phyloP scores from a whole-genome alignment of 305 asterid genomes.

The Coffea humblotiana region DNA sequence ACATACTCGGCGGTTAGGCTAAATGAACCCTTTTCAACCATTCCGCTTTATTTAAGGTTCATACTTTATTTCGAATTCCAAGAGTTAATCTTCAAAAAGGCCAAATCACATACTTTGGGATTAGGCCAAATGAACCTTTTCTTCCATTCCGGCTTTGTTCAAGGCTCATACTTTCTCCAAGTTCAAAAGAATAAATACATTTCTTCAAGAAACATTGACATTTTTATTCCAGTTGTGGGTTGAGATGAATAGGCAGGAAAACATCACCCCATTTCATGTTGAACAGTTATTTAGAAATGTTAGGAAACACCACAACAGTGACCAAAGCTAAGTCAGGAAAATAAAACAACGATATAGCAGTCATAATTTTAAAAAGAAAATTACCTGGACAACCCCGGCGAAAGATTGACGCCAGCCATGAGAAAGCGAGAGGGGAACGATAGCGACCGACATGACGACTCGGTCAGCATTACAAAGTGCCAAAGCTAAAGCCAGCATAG shows the following conservation, averaged over 20 bases:
- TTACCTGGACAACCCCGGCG: conserved; percentile 89
- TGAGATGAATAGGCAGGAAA: not conserved
- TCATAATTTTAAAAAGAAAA: not conserved
- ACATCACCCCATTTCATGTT: not conserved
- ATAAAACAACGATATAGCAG: no score
- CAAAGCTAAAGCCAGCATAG: conserved; percentile 88
- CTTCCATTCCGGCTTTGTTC: not conserved
- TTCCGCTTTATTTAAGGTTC: no score
- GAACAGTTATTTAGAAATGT: not conserved
- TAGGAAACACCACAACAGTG: not conserved
- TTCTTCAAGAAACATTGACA: not conserved
- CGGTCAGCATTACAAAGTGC: conserved; percentile 95
- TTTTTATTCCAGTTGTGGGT: not conserved
- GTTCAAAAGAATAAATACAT: not conserved
- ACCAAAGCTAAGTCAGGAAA: not conserved
- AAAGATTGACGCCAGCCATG: conserved; percentile 90
- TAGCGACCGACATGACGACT: conserved; percentile 95
- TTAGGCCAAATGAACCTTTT: not conserved
- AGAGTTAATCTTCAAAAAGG: not conserved
- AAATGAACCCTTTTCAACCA: no score
- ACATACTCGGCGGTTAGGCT: no score
- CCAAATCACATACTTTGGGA: not conserved
- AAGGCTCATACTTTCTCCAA: not conserved
- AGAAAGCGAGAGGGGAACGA: conserved; percentile 74
- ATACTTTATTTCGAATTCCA: not conserved